Evolutionary conservation across 352 stramenopile species (phyloP), one percentile per base, ranked within the genome.

Genomic region (Phytophthora chlamydospora): DNA sequence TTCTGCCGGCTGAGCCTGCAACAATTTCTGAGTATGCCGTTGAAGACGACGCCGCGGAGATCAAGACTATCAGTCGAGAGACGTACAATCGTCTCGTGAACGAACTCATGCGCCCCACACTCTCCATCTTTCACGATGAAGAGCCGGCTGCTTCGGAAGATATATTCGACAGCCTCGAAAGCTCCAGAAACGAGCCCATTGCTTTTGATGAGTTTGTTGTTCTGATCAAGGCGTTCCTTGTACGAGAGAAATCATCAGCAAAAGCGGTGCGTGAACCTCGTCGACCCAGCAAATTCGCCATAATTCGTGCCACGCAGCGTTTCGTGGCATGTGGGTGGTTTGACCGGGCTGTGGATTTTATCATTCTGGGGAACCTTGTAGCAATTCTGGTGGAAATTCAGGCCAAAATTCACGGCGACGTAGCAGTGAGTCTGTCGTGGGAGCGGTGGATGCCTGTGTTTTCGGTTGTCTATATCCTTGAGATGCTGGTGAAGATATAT

Each of bases 401-500:
- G 48, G 68, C 75, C 2, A 83, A 76, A 38, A 82, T 85, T 47
- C 50, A 71, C 9, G 62, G 48, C 13, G 36, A 69, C 0, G 43
- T 70, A 8, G 29, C 33, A 3, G 31, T 56, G n/a, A 81, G 72
- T 24, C 29, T 71, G 31, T 47, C 49, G 1, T 86, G 62, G 73
- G 77, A 87, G 38, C 36, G 69, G 13, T 82, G 75, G 42, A 93
- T 95, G 73, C 74, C 84, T 2, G 44, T 79, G 7, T 95, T 96
- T 50, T 85, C 85, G 21, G 60, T 73, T 14, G 61, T 76, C 6
- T 96, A 93, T 60, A 55, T 93, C 11, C 34, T 88, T 1, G 89
- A 96, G 50, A 96, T 96, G 84, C 50, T 90, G 8, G 45, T 94
- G 27, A 96, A 96, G 66, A 78, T 94, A 45, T 77, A 83, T 29